Evolutionary conservation across 2,329 filamentous ascomycete genomes (phyloP).

Genomic region (Pseudocercospora macadamiae): DNA sequence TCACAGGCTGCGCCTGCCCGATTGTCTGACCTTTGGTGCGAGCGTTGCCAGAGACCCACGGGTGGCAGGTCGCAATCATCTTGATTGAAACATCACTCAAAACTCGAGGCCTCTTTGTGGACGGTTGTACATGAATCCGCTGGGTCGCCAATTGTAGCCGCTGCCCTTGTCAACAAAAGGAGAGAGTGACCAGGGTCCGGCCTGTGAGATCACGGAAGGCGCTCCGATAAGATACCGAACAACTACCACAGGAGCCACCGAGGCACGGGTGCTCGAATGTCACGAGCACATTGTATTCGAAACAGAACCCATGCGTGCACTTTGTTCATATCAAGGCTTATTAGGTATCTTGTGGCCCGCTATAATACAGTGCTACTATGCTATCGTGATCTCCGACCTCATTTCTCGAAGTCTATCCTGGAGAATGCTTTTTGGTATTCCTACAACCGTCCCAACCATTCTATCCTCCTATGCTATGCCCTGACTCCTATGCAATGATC

Average conservation of each 20-base stretch:
- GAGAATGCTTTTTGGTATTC: background rate
- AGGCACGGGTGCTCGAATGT: background rate
- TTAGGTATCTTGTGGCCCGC: too few relatives aligned
- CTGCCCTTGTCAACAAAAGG: background rate
- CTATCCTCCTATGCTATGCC: background rate
- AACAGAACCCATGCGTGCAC: too few relatives aligned
- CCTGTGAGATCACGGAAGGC: background rate
- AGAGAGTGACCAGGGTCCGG: background rate
- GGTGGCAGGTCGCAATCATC: background rate
- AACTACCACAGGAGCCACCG: background rate
- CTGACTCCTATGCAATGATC: background rate
- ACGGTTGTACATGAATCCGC: background rate
- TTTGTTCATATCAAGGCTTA: too few relatives aligned
- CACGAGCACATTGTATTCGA: constrained; percentile 3
- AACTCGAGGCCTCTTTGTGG: background rate
- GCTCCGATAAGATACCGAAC: background rate
- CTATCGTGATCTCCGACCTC: background rate
- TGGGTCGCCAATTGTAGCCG: background rate
- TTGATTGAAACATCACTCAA: background rate
- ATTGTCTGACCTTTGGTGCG: background rate
- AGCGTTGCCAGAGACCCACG: constrained; percentile 2
- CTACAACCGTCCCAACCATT: background rate
- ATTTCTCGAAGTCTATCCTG: background rate
- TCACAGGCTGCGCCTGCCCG: background rate
- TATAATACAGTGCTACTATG: background rate